These are phyloP conservation scores for Camelina laxa DNA, from an alignment of 345 rosid species.

Conservation along the genomic window DNA sequence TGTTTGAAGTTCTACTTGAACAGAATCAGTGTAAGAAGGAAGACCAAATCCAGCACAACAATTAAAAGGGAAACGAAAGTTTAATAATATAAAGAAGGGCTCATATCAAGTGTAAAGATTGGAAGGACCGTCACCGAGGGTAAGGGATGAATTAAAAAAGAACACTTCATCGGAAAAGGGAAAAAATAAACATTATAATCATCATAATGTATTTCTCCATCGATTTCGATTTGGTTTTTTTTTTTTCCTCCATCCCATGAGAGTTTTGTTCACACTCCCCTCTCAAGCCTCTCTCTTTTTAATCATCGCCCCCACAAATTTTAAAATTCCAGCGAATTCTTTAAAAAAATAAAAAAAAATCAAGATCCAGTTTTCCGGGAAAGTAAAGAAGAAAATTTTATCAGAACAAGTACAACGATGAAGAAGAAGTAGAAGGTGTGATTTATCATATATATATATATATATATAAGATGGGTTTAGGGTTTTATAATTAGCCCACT, in stretches of 20 bases:
- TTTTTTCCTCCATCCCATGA: constrained; percentile 11
- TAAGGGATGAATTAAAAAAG: constrained; percentile 5
- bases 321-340: background rate
- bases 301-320: constrained; percentile 39
- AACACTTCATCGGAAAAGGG: constrained; percentile 27
- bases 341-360: background rate
- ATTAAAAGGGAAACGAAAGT: background rate
- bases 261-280: constrained; percentile 40
- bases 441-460: too few species aligned
- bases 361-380: background rate
- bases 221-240: constrained; percentile 34
- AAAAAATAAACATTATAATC: constrained; percentile 16
- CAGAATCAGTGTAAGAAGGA: background rate
- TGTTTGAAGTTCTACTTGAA: background rate
- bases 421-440: constrained; percentile 4
- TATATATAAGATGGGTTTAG: constrained; percentile 24
- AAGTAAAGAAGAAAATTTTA: background rate
- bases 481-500: constrained; percentile 20
- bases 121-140: constrained; percentile 45
- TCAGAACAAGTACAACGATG: background rate
- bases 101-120: constrained; percentile 45
- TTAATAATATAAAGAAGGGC: constrained; percentile 15
- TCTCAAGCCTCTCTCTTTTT: constrained; percentile 43
- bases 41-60: background rate
- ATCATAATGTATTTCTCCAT: constrained; percentile 24